Evolutionary conservation across 352 stramenopile genomes (phyloP).

Genomic region (Globisporangium recalcitrans): DNA sequence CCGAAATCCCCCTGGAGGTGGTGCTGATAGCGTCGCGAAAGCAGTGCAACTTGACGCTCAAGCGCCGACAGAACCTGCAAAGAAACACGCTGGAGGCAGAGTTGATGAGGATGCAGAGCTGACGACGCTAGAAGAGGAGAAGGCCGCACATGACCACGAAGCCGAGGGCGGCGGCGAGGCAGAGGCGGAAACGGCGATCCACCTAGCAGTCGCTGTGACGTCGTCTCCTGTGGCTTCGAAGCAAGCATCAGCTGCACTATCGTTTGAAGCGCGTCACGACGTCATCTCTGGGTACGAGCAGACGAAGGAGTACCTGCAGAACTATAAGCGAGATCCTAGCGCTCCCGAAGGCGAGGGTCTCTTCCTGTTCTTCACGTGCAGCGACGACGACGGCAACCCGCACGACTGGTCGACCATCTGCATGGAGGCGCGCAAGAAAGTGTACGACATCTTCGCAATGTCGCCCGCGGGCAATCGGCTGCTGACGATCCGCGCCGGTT

Average conservation of each 20-base stretch:
- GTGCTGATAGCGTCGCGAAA: not conserved
- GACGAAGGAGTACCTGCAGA: conserved; percentile 41
- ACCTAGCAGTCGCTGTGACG: conserved; percentile 1
- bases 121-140: conserved; percentile 13
- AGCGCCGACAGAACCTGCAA: conserved; percentile 4
- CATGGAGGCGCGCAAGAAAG: conserved; percentile 31
- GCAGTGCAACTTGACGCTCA: not conserved
- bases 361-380: conserved; percentile 73
- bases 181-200: conserved; percentile 10
- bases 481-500: conserved; percentile 49
- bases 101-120: conserved; percentile 3
- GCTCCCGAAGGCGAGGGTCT: conserved; percentile 28
- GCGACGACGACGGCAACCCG: conserved; percentile 32
- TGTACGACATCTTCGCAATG: conserved; percentile 55
- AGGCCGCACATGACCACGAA: conserved; percentile 16
- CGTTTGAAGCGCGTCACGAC: conserved; percentile 42
- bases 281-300: conserved; percentile 43
- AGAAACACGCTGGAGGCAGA: not conserved
- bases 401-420: conserved; percentile 54
- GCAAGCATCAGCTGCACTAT: not conserved
- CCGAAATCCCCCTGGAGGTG: not conserved
- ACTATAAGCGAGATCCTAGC: conserved; percentile 25
- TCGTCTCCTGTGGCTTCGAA: not conserved
- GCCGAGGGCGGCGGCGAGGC: not conserved
- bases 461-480: conserved; percentile 47